These are phyloP conservation scores for Diplodia mutila DNA, from an alignment of 2,329 filamentous ascomycete species.

Conservation along the genomic window DNA sequence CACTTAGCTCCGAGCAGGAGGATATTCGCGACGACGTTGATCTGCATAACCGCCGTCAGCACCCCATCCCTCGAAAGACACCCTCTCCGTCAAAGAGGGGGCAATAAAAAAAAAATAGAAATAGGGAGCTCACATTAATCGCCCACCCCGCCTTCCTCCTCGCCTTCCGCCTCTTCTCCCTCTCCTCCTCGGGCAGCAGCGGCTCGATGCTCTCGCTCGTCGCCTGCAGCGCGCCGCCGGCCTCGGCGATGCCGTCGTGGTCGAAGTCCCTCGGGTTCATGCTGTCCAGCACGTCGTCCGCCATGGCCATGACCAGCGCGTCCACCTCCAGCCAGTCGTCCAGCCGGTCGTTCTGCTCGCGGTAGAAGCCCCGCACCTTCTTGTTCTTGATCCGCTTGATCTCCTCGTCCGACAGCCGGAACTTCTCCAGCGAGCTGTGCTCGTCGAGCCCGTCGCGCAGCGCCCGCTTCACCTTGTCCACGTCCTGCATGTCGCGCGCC, in stretches of 20 bases:
- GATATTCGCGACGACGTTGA: conserved; percentile 65
- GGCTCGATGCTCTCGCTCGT: conserved; percentile 57
- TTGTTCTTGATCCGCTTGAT: conserved; percentile 59
- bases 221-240: conserved; percentile 52
- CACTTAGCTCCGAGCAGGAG: conserved; percentile 61
- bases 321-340: conserved; percentile 65
- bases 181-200: conserved; percentile 60
- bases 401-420: conserved; percentile 38
- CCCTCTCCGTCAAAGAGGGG: too few relatives aligned
- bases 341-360: conserved; percentile 57
- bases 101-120: neutral
- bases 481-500: conserved; percentile 50
- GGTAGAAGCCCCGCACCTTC: conserved; percentile 58
- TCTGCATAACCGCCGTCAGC: conserved; percentile 35
- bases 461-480: conserved; percentile 54
- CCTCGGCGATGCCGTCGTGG: conserved; percentile 59
- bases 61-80: too few relatives aligned
- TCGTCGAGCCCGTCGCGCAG: conserved; percentile 53
- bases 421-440: conserved; percentile 51
- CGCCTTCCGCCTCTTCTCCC: conserved; percentile 51
- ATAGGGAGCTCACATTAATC: conserved; percentile 51
- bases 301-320: conserved; percentile 58
- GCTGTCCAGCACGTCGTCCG: conserved; percentile 60
- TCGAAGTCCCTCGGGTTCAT: conserved; percentile 62
- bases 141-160: conserved; percentile 59